phyloP scores from a whole-genome alignment of 805 yeast species.

The Saturnispora diversa region DNA sequence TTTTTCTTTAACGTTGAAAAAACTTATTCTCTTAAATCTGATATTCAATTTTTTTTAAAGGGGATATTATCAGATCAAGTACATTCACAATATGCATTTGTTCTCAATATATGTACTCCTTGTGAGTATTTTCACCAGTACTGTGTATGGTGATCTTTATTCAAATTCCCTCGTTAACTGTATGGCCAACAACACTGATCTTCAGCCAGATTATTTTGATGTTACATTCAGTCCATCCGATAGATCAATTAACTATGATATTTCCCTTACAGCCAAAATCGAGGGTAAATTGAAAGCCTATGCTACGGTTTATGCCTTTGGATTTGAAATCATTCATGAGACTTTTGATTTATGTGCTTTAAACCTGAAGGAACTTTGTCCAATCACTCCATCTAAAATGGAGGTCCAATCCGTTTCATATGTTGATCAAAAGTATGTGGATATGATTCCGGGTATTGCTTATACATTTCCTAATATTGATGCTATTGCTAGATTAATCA shows the following conservation, averaged over 20 bases:
- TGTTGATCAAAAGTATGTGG: constrained; percentile 40
- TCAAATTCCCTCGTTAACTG: constrained; percentile 84
- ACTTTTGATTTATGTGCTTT: constrained; percentile 55
- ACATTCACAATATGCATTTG: too few relatives aligned
- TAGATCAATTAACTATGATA: constrained; percentile 55
- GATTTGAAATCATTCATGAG: constrained; percentile 58
- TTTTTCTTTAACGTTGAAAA: too few relatives aligned
- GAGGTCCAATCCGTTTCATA: constrained; percentile 67
- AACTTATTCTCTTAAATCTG: too few relatives aligned
- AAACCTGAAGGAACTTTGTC: constrained; percentile 85
- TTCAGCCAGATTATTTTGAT: constrained; percentile 66
- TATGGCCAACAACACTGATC: constrained; percentile 61
- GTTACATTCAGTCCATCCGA: constrained; percentile 71
- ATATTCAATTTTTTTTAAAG: background rate
- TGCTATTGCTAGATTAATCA: constrained; percentile 56
- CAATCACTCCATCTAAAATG: constrained; percentile 72
- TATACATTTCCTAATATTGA: constrained; percentile 82
- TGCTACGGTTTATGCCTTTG: constrained; percentile 76
- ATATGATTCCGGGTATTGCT: constrained; percentile 74
- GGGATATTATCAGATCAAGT: too few relatives aligned
- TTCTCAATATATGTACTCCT: constrained; percentile 4
- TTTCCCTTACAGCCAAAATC: constrained; percentile 63
- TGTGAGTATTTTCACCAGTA: constrained; percentile 11
- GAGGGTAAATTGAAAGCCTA: constrained; percentile 60
- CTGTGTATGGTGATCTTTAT: constrained; percentile 30